Conservation (phyloP, 306 rosid genomes). For the Clitoria ternatea region DNA sequence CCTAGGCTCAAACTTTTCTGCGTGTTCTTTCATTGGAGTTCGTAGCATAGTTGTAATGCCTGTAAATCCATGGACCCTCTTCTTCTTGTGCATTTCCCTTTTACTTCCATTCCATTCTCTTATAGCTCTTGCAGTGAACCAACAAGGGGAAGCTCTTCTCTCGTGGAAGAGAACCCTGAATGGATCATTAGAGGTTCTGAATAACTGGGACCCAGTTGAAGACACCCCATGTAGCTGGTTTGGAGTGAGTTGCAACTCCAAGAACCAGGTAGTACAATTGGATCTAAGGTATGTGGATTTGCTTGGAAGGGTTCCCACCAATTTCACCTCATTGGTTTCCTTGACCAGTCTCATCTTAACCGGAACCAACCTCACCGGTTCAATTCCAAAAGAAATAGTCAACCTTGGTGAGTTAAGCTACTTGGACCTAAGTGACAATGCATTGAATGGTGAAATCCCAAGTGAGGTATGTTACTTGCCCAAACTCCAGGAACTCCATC, state of each 20-base stretch:
- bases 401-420: conserved; percentile 32
- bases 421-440: conserved; percentile 79
- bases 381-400: conserved; percentile 64
- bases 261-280: conserved; percentile 47
- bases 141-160: conserved; percentile 74
- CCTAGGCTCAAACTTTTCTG: conserved; percentile 62
- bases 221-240: conserved; percentile 78
- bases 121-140: conserved; percentile 51
- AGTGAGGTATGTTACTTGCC: conserved; percentile 41
- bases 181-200: conserved; percentile 46
- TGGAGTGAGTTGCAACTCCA: conserved; percentile 69
- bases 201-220: conserved; percentile 59
- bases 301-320: conserved; percentile 55
- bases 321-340: conserved; percentile 58
- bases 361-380: conserved; percentile 75
- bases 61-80: conserved; percentile 66
- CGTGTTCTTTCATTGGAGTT: conserved; percentile 47
- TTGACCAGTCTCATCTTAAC: conserved; percentile 56
- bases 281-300: conserved; percentile 61
- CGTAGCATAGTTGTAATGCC: conserved; percentile 82
- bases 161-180: conserved; percentile 78
- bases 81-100: conserved; percentile 43
- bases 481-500: conserved; percentile 55
- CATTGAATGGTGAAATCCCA: conserved; percentile 70
- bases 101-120: conserved; percentile 27